A percentile compares a stretch with the other conserved stretches of the same genome.
Evolutionary conservation across 331 rosid genomes (phyloP).

Genomic region (Dryas integrifolia): DNA sequence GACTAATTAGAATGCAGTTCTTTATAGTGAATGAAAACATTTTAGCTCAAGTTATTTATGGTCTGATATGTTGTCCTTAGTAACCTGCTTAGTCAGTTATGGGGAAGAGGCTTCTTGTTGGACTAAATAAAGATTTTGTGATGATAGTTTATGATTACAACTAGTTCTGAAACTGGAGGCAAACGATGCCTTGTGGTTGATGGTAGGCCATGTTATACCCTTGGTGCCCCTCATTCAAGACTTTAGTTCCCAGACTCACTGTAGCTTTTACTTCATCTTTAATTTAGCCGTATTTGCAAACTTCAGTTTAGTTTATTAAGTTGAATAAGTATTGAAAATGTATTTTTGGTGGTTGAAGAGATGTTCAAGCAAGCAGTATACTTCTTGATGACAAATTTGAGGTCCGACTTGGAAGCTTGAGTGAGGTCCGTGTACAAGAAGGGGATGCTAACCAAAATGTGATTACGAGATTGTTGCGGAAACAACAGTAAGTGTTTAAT

Average conservation of each 20-base stretch:
- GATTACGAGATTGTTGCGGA: conserved; percentile 66
- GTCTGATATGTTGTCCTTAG: neutral
- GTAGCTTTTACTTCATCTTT: neutral
- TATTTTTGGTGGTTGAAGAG: conserved; percentile 51
- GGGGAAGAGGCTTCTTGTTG: neutral
- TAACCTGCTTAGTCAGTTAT: neutral
- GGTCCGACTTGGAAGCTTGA: conserved; percentile 96
- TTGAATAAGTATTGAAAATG: conserved; percentile 18
- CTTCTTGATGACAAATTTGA: conserved; percentile 95
- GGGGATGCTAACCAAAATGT: conserved; percentile 72
- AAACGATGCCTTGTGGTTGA: neutral
- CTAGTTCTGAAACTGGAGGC: neutral
- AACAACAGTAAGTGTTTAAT: conserved; percentile 59
- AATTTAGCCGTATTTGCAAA: neutral
- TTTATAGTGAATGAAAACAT: neutral
- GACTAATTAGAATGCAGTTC: conserved; percentile 2
- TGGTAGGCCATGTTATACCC: neutral
- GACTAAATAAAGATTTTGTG: neutral
- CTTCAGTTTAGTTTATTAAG: neutral
- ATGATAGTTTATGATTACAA: neutral
- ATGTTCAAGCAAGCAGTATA: conserved; percentile 91
- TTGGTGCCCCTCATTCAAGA: neutral
- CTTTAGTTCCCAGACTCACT: neutral
- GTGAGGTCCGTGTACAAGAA: conserved; percentile 59
- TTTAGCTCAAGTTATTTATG: neutral